These are phyloP conservation scores for Leccinum subgranulosum DNA, from an alignment of 768 basidiomycete species.

Conservation along the genomic window DNA sequence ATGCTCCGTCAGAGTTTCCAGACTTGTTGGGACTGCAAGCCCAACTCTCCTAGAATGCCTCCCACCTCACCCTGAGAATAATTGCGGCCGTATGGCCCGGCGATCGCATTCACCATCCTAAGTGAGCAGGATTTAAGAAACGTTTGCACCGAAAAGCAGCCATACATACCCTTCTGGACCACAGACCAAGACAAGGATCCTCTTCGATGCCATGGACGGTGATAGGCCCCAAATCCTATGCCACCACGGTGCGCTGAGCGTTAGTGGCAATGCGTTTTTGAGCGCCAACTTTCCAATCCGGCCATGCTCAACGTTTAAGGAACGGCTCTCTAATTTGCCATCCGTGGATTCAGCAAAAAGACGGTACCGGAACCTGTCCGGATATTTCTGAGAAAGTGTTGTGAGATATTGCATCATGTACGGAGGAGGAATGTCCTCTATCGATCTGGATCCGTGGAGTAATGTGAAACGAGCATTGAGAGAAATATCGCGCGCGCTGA, in stretches of 20 bases:
- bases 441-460: slow-evolving; percentile 64
- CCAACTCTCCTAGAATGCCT: slow-evolving; percentile 63
- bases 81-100: slow-evolving; percentile 75
- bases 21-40: slow-evolving; percentile 60
- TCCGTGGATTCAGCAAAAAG: slow-evolving; percentile 58
- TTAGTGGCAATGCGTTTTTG: slow-evolving; percentile 37
- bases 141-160: neutral
- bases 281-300: slow-evolving; percentile 54
- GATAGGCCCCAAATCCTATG: slow-evolving; percentile 16
- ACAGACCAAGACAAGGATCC: slow-evolving; percentile 68
- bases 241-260: slow-evolving; percentile 31
- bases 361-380: slow-evolving; percentile 53
- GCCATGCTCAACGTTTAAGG: slow-evolving; percentile 40
- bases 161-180: slow-evolving; percentile 75
- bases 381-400: slow-evolving; percentile 45
- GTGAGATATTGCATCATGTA: slow-evolving; percentile 53
- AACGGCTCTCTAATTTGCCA: slow-evolving; percentile 15
- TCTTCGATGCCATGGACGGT: slow-evolving; percentile 28
- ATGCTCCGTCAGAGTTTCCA: slow-evolving; percentile 52
- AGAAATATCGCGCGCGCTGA: slow-evolving; percentile 30
- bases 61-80: slow-evolving; percentile 71
- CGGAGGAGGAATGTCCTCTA: slow-evolving; percentile 67
- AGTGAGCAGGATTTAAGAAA: neutral
- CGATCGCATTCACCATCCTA: slow-evolving; percentile 74
- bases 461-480: slow-evolving; percentile 61